Evolutionary conservation across 2,329 filamentous ascomycete species (phyloP).

Genomic region (Sporothrix schenckii): DNA sequence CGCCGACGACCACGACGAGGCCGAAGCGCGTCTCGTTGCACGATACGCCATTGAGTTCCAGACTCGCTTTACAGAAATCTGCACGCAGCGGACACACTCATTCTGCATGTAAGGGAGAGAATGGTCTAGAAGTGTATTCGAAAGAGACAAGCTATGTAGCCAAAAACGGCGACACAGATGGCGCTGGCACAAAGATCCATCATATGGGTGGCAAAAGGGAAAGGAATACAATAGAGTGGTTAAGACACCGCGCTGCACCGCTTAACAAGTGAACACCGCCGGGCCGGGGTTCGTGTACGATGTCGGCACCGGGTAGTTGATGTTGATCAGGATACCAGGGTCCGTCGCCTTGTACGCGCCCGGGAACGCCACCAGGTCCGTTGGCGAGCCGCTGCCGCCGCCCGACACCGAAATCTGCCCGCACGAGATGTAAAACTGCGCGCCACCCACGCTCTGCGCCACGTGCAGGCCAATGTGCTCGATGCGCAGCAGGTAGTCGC

Average conservation of each 20-base stretch:
- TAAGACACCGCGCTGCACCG: too few species aligned
- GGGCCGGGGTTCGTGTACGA: slow-evolving; percentile 37
- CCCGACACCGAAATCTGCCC: slow-evolving; percentile 40
- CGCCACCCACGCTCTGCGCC: slow-evolving; percentile 38
- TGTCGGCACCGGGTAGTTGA: slow-evolving; percentile 39
- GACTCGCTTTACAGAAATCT: slow-evolving; percentile 15
- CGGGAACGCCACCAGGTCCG: slow-evolving; percentile 36
- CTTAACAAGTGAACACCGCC: slow-evolving; percentile 31
- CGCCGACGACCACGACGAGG: slow-evolving; percentile 13
- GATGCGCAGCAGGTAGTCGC: slow-evolving; percentile 42
- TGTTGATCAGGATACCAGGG: slow-evolving; percentile 39
- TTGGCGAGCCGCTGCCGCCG: slow-evolving; percentile 37
- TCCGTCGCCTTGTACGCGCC: slow-evolving; percentile 38
- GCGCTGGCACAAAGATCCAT: too few species aligned
- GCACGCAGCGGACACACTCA: neutral
- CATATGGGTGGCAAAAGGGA: neutral
- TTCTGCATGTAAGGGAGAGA: neutral
- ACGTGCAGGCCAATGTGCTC: slow-evolving; percentile 42
- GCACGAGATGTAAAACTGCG: slow-evolving; percentile 41
- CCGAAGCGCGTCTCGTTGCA: slow-evolving; percentile 29
- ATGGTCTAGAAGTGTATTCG: neutral
- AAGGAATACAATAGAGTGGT: neutral
- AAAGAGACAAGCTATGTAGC: too few species aligned
- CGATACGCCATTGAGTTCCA: slow-evolving; percentile 33
- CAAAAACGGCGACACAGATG: too few species aligned